Evolutionary conservation across 768 basidiomycete species (phyloP), one percentile per base, ranked within the genome.

Genomic region (Rhodosporidiobolus odoratus): DNA sequence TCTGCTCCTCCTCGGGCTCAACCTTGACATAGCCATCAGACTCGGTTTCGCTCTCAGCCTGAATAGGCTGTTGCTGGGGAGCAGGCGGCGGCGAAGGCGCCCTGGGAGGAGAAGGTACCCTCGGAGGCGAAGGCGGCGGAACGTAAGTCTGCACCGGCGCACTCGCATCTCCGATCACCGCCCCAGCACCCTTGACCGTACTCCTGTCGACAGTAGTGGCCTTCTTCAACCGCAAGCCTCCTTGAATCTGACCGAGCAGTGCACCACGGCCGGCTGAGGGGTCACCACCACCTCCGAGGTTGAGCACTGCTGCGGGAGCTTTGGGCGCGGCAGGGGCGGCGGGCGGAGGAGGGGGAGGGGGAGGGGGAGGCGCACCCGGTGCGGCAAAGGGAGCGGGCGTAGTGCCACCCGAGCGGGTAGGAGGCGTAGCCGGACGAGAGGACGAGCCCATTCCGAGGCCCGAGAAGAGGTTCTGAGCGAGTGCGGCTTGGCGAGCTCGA

Each of bases 161-260:
- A 19, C 84, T 85, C 58, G 78, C 80, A 72, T 90, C 90, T 19
- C 89, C 92, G 27, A 97, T 69, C 10, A 99, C 90, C 65, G 80
- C 85, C 10, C 95, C 94, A 35, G 88, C 84, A 23, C 88, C 82
- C 0, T 84, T 79, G 7, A 89, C 85, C 0, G 78, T 86, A 73
- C 90, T 91, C 76, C 89, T 88, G 78, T 97, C 95, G 60, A 89
- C 85, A 0, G 94, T 98, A 70, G 86, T 84, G 1, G 90, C 81
- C 78, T 90, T 90, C 62, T 84, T 83, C 72, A 99, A 81, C 69
- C 83, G 85, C 58, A 85, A 80, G 1, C 82, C 82, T 3, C 92
- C 92, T 19, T 92, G 88, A 71, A 99, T 98, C 13, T 91, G 87
- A 27, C 81, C 79, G 76, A 99, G 79, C 23, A 99, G 81, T 0